These are phyloP conservation scores for Aspergillus eucalypticola DNA, from an alignment of 2,329 filamentous ascomycete species.

Conservation along the genomic window DNA sequence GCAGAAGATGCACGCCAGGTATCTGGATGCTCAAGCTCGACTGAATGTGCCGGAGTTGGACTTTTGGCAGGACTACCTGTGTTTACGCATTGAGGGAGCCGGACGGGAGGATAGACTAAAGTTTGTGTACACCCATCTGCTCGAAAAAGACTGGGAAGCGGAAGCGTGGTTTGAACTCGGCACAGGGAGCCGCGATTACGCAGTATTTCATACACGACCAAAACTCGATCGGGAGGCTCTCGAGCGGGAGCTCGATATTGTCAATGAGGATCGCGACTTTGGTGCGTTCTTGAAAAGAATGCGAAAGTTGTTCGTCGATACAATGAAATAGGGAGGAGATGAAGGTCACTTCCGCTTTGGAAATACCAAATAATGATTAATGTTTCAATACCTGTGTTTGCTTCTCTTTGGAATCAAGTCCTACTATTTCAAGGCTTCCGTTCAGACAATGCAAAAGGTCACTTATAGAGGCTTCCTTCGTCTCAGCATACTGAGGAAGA, in stretches of 20 bases:
- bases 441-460: background rate
- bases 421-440: background rate
- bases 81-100: slow-evolving; percentile 84
- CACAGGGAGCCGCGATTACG: slow-evolving; percentile 79
- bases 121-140: slow-evolving; percentile 84
- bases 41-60: slow-evolving; percentile 92
- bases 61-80: slow-evolving; percentile 93
- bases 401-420: background rate
- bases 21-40: slow-evolving; percentile 78
- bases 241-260: slow-evolving; percentile 55
- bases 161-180: slow-evolving; percentile 94
- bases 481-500: background rate
- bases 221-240: slow-evolving; percentile 58
- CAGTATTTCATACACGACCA: slow-evolving; percentile 76
- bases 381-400: background rate
- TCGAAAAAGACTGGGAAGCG: slow-evolving; percentile 82
- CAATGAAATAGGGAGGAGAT: slow-evolving; percentile 45
- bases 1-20: slow-evolving; percentile 58
- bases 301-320: slow-evolving; percentile 60
- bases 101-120: slow-evolving; percentile 81
- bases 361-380: slow-evolving; percentile 5
- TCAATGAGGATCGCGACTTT: slow-evolving; percentile 63
- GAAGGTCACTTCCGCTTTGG: background rate
- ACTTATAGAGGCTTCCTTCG: background rate
- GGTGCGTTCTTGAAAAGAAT: slow-evolving; percentile 63